Percentiles rank a stretch among this genome's conserved stretches.
phyloP scores from a whole-genome alignment of 371 early-diverging fungal genomes.

The Coemansia sp. region DNA sequence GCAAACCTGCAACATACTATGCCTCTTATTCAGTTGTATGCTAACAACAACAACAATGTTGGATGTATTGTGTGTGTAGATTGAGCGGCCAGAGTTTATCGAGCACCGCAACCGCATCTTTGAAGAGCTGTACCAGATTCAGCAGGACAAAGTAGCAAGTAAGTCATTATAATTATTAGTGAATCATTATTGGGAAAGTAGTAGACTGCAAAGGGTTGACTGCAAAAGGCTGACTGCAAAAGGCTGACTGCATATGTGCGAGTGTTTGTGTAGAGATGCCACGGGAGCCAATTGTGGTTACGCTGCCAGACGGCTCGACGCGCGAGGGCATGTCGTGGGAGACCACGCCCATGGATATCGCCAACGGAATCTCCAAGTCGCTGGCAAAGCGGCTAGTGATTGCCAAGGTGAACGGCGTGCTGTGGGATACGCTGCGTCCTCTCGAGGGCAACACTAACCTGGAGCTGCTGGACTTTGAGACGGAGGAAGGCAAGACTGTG shows the following conservation, averaged over 20 bases:
- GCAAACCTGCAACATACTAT: no score
- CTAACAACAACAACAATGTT: no score
- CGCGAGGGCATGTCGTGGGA: conserved; percentile 93
- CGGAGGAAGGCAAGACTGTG: conserved; percentile 91
- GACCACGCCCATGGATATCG: conserved; percentile 96
- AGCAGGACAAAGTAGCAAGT: conserved; percentile 80
- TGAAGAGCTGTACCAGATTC: conserved; percentile 77
- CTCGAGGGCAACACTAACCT: conserved; percentile 79
- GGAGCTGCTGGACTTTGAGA: conserved; percentile 95
- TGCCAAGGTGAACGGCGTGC: conserved; percentile 92
- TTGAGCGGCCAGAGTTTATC: conserved; percentile 79
- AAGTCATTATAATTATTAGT: conserved; percentile 36
- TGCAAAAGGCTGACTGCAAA: no score
- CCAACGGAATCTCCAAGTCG: conserved; percentile 88
- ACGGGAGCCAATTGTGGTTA: conserved; percentile 82
- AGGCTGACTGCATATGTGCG: background rate
- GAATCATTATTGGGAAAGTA: conserved; percentile 1
- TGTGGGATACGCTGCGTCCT: conserved; percentile 93
- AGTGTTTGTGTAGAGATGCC: conserved; percentile 64
- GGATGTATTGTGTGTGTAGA: background rate
- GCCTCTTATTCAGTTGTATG: background rate
- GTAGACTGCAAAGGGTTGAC: no score
- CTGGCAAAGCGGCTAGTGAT: conserved; percentile 90
- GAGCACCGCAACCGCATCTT: conserved; percentile 89
- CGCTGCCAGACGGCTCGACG: conserved; percentile 84